A percentile compares a stretch with the other conserved stretches of the same genome.
These are phyloP conservation scores for Fusarium sp. DNA, from an alignment of 2,329 filamentous ascomycete species.

Conservation along the genomic window DNA sequence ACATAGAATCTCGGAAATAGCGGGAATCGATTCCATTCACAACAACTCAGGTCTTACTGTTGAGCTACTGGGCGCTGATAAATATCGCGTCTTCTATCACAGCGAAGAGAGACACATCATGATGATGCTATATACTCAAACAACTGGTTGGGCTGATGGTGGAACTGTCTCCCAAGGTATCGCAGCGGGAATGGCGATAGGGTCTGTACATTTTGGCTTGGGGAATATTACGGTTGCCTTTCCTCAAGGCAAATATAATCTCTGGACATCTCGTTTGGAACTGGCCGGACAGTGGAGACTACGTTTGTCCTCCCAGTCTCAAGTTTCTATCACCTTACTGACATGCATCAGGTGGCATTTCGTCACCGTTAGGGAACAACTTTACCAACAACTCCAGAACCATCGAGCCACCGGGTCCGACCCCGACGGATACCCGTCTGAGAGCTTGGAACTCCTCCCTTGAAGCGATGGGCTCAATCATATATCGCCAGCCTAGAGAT, in stretches of 20 bases:
- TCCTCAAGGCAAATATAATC: neutral
- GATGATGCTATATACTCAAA: slow-evolving; percentile 4
- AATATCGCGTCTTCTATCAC: slow-evolving; percentile 15
- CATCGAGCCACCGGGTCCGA: no score
- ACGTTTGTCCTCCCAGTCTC: neutral
- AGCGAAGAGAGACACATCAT: neutral
- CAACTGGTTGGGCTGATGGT: slow-evolving; percentile 2
- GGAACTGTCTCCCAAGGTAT: slow-evolving; percentile 11
- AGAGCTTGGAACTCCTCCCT: slow-evolving; percentile 5
- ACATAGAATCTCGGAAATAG: neutral
- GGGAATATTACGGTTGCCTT: slow-evolving; percentile 8
- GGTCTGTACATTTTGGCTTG: neutral
- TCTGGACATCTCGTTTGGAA: slow-evolving; percentile 5
- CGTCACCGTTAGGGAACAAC: neutral
- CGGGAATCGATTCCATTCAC: neutral
- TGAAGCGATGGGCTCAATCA: neutral
- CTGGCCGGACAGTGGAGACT: neutral
- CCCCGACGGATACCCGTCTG: no score
- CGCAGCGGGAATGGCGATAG: neutral
- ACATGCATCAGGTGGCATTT: neutral
- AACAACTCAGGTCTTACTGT: slow-evolving; percentile 1
- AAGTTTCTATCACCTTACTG: neutral
- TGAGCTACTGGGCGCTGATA: neutral
- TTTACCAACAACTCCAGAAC: slow-evolving; percentile 2
- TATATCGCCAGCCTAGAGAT: neutral